Percentiles rank a stretch among this genome's conserved stretches.
phyloP scores from a whole-genome alignment of 768 basidiomycete genomes.

The Suillus clintonianus region DNA sequence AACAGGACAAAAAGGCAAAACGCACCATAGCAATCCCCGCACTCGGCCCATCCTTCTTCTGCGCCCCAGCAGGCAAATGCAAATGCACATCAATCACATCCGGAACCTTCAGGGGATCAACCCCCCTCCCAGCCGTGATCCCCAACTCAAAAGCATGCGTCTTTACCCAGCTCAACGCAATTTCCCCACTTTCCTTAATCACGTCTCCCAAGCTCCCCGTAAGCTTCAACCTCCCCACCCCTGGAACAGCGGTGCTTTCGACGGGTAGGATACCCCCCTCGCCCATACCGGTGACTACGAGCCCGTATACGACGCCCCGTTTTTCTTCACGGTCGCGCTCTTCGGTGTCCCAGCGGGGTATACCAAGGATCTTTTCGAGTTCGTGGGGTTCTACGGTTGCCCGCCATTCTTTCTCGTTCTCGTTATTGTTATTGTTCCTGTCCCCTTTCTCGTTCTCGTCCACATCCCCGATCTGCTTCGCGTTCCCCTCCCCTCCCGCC shows the following conservation, averaged over 20 bases:
- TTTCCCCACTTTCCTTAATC: conserved; percentile 88
- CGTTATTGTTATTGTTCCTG: background rate
- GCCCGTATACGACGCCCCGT: conserved; percentile 79
- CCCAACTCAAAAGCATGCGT: conserved; percentile 78
- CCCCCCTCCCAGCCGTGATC: conserved; percentile 66
- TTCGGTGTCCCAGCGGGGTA: conserved; percentile 78
- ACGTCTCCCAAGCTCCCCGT: conserved; percentile 90
- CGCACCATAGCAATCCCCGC: conserved; percentile 86
- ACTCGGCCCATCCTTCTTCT: conserved; percentile 93
- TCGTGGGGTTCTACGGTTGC: conserved; percentile 65
- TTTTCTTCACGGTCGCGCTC: conserved; percentile 75
- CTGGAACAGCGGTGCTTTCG: conserved; percentile 80
- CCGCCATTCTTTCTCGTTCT: conserved; percentile 46
- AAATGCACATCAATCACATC: conserved; percentile 82
- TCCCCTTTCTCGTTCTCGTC: background rate
- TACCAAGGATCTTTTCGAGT: conserved; percentile 82
- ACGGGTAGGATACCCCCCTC: conserved; percentile 86
- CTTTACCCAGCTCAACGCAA: conserved; percentile 93
- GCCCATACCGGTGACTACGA: conserved; percentile 87
- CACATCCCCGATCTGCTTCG: background rate
- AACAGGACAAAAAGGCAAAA: background rate
- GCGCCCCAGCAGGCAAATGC: conserved; percentile 86
- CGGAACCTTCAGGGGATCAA: conserved; percentile 76
- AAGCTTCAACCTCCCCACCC: conserved; percentile 68
- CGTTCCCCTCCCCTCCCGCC: conserved; percentile 11